These are phyloP conservation scores for Dictyostelium citrinum DNA, from an alignment of 78 protist genomes.

Conservation along the genomic window DNA sequence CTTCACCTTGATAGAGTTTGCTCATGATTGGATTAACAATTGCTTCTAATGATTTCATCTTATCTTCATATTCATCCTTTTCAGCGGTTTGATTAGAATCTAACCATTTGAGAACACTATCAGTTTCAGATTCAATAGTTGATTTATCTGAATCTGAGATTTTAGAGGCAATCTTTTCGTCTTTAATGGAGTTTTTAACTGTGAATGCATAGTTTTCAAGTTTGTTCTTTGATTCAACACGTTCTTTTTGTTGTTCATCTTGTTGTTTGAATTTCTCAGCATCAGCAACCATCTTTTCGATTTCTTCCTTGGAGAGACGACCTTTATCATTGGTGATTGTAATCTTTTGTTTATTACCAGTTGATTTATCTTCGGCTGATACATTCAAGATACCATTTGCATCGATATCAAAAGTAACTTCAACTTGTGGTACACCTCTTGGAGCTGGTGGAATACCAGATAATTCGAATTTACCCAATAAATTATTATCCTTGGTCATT, in stretches of 20 bases:
- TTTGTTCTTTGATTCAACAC: constrained; percentile 89
- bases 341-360: constrained; percentile 87
- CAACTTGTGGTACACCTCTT: constrained; percentile 93
- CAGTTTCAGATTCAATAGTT: constrained; percentile 82
- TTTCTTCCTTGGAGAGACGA: constrained; percentile 91
- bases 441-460: constrained; percentile 94
- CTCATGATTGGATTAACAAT: constrained; percentile 93
- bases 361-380: constrained; percentile 94
- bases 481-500: constrained; percentile 90
- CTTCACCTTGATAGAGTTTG: constrained; percentile 84
- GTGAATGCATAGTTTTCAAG: constrained; percentile 93
- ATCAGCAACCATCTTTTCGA: constrained; percentile 95
- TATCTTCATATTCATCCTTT: constrained; percentile 91
- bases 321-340: constrained; percentile 88
- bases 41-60: constrained; percentile 91
- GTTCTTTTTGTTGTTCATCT: constrained; percentile 86
- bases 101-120: constrained; percentile 94
- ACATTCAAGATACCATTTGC: constrained; percentile 96
- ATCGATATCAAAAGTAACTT: constrained; percentile 93
- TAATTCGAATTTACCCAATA: constrained; percentile 90
- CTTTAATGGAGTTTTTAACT: constrained; percentile 54
- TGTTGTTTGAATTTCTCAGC: constrained; percentile 93
- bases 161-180: constrained; percentile 92
- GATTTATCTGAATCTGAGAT: constrained; percentile 94
- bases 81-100: constrained; percentile 88